Percentiles rank a stretch among this genome's conserved stretches.
phyloP scores from a whole-genome alignment of 106 monocot genomes.

The Dendrobium nobile region DNA sequence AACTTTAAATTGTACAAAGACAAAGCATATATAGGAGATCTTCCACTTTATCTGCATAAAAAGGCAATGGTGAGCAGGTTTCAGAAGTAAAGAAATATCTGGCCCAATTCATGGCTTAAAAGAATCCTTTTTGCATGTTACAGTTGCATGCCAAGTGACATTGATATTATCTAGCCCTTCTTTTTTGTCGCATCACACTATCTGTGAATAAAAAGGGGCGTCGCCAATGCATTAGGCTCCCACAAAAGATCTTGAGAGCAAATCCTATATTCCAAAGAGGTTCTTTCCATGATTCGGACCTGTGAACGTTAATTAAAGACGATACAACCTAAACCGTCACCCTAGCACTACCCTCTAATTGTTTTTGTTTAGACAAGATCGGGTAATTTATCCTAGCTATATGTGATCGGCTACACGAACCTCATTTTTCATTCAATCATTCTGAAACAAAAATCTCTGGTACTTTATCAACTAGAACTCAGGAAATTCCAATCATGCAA shows the following conservation, averaged over 20 bases:
- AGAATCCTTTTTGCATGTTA: background rate
- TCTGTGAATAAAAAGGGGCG: background rate
- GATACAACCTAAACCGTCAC: background rate
- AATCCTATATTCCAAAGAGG: background rate
- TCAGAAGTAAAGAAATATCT: background rate
- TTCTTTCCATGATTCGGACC: background rate
- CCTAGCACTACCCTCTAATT: background rate
- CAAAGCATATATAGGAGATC: background rate
- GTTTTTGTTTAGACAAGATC: background rate
- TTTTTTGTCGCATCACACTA: background rate
- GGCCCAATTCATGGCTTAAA: background rate
- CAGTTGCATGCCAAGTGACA: background rate
- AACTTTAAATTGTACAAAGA: background rate
- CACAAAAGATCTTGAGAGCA: background rate
- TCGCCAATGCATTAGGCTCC: no score
- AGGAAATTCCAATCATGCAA: background rate
- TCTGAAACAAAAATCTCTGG: background rate
- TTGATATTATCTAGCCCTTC: background rate
- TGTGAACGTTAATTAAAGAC: background rate
- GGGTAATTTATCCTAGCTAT: background rate
- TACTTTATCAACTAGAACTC: background rate
- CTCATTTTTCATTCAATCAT: background rate
- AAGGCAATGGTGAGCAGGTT: background rate
- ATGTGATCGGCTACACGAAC: background rate
- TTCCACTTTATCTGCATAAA: background rate